phyloP scores from a whole-genome alignment of 106 monocot genomes.

The Acorus gramineus region DNA sequence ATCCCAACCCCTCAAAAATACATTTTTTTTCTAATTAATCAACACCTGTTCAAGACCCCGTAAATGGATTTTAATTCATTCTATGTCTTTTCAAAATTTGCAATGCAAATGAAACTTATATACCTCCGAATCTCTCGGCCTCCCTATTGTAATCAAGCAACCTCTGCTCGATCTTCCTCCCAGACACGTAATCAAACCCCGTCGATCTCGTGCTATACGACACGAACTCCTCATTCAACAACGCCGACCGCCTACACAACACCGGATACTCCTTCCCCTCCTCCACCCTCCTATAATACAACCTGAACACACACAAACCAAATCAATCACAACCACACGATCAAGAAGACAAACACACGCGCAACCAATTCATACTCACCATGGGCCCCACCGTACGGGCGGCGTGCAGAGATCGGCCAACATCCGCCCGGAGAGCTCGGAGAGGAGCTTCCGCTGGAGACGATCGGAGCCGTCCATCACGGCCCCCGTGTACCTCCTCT shows the following conservation, averaged over 20 bases:
- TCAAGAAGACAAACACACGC: too few relatives aligned
- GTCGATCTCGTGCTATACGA: constrained; percentile 55
- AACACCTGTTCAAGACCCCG: neutral
- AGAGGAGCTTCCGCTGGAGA: constrained; percentile 70
- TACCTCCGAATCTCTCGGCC: constrained; percentile 86
- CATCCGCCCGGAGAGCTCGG: constrained; percentile 81
- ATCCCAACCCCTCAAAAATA: too few relatives aligned
- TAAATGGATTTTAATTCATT: neutral
- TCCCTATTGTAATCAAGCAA: constrained; percentile 84
- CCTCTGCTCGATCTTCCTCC: constrained; percentile 84
- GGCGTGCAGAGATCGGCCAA: constrained; percentile 61
- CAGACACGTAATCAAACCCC: constrained; percentile 73
- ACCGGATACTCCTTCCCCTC: constrained; percentile 82
- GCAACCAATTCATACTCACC: neutral
- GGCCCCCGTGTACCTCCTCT: constrained; percentile 83
- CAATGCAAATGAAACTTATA: neutral
- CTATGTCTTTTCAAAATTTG: neutral
- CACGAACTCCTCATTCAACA: constrained; percentile 66
- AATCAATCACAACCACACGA: too few relatives aligned
- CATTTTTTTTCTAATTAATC: neutral
- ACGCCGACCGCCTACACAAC: constrained; percentile 77
- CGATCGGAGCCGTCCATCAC: constrained; percentile 61
- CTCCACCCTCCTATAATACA: constrained; percentile 79
- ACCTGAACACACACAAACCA: constrained; percentile 1
- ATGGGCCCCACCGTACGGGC: constrained; percentile 82